Evolutionary conservation across 139 green algal genomes (phyloP), one percentile per base, ranked within the genome.

Genomic region (Gonium pectorale): DNA sequence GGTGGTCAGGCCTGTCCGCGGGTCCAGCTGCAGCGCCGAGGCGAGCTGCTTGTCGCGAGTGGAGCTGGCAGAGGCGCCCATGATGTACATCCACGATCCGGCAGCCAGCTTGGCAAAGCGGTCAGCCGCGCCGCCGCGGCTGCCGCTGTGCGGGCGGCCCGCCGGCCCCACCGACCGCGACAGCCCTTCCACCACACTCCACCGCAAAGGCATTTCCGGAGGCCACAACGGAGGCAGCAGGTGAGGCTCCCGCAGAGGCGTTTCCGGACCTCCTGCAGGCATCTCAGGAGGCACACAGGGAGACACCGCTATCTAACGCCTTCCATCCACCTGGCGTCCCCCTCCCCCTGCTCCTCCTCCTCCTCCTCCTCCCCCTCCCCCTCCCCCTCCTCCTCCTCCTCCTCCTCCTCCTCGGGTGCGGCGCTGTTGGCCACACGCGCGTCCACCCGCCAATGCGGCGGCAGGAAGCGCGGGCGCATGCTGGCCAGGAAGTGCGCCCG

Each of bases 361-460:
- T 7, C 60, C 60, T 67, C 29, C 60, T 40, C 60, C 29, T 67
- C 60, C 5, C 40, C 29, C 6, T 41, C 60, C 40, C 27, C 60
- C 60, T 22, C 29, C 60, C 5, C 60, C 60, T 17, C 60, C n/a
- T 67, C 60, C n/a, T 7, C 29, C 29, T 67, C 60, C 5, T 67
- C 60, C 60, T 67, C 29, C 60, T 22, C 29, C 60, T 41, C 60
- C 60, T 71, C 64, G 17, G 64, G 27, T 35, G 33, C 70, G 5
- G 71, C 37, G 49, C 79, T 91, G 79, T 89, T 91, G 66, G 41
- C 64, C 44, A 91, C 83, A 15, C 87, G 64, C 7, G 79, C 71
- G 40, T 84, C 64, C 11, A 91, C 87, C 5, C 74, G 77, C 87
- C 87, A 91, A 56, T 87, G 82, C 0, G 79, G 83, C 13, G 87